Percentiles rank a stretch among this genome's conserved stretches.
Conservation (phyloP, 371 early-diverging fungal genomes). For the Paraphysoderma sedebokerense region DNA sequence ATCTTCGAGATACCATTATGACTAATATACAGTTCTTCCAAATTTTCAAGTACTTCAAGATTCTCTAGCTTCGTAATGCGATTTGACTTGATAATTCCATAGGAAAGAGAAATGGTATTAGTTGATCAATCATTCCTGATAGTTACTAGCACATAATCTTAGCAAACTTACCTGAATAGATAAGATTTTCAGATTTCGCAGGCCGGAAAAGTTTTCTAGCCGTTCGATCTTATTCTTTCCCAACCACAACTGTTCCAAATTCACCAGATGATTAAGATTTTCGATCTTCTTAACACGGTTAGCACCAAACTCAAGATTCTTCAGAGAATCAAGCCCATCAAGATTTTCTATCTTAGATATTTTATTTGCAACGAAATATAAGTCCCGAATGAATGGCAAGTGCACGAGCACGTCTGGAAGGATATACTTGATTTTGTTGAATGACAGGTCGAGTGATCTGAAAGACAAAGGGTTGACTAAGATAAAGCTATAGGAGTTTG, state of each 20-base stretch:
- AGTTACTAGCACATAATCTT: not conserved
- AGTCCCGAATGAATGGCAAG: constrained; percentile 33
- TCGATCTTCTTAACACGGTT: constrained; percentile 81
- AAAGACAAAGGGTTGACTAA: not conserved
- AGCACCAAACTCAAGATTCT: constrained; percentile 81
- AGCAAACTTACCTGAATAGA: constrained; percentile 47
- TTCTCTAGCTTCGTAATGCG: constrained; percentile 57
- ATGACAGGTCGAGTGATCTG: constrained; percentile 75
- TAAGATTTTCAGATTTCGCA: constrained; percentile 48
- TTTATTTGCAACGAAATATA: constrained; percentile 75
- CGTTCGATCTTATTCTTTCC: constrained; percentile 89
- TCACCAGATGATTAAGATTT: constrained; percentile 54
- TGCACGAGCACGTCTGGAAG: constrained; percentile 24
- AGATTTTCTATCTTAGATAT: constrained; percentile 60
- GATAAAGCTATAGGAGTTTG: not conserved
- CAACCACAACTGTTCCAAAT: constrained; percentile 75
- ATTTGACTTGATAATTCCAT: constrained; percentile 33
- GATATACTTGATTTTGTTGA: constrained; percentile 69
- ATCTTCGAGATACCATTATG: constrained; percentile 69
- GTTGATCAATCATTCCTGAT: not conserved
- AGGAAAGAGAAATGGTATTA: not conserved
- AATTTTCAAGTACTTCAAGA: constrained; percentile 38
- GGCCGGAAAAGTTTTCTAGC: constrained; percentile 14
- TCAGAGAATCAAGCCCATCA: constrained; percentile 36
- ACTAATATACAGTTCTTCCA: constrained; percentile 79